Conservation (phyloP, 2,329 filamentous ascomycete genomes). For the Trichoderma afroharzianum region DNA sequence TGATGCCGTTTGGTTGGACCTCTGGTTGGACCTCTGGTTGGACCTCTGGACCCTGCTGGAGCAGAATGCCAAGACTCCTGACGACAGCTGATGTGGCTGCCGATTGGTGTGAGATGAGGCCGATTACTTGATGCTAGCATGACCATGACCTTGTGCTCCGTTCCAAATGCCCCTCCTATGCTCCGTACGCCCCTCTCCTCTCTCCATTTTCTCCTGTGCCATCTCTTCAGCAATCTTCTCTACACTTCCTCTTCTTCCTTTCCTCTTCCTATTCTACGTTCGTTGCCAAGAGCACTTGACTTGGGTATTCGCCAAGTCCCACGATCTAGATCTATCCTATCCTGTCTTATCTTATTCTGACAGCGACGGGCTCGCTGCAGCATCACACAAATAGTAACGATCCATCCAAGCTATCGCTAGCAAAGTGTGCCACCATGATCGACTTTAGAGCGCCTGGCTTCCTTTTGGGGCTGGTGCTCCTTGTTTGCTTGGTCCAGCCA, state of each 20-base stretch:
- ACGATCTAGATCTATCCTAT: background rate
- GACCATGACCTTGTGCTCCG: background rate
- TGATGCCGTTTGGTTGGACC: background rate
- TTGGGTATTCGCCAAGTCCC: background rate
- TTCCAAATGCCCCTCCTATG: slow-evolving; percentile 5
- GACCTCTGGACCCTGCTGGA: background rate
- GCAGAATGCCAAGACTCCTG: slow-evolving; percentile 2
- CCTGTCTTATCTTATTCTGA: background rate
- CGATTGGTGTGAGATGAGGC: background rate
- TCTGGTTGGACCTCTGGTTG: slow-evolving; percentile 7
- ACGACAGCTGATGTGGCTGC: slow-evolving; percentile 12
- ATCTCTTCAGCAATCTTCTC: background rate
- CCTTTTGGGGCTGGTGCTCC: slow-evolving; percentile 53
- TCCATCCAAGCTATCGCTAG: background rate
- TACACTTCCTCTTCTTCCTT: background rate
- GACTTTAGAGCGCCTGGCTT: slow-evolving; percentile 46
- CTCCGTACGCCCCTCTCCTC: slow-evolving; percentile 1
- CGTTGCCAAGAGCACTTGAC: background rate
- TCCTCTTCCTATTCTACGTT: background rate
- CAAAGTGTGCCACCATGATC: slow-evolving; percentile 39
- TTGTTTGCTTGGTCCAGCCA: slow-evolving; percentile 65
- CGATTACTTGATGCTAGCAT: background rate
- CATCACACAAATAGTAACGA: background rate
- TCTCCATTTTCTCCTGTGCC: background rate
- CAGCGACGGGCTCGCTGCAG: background rate